Base-by-base conservation (phyloP, 139 green algal species). In the Trebouxia sp. region DNA sequence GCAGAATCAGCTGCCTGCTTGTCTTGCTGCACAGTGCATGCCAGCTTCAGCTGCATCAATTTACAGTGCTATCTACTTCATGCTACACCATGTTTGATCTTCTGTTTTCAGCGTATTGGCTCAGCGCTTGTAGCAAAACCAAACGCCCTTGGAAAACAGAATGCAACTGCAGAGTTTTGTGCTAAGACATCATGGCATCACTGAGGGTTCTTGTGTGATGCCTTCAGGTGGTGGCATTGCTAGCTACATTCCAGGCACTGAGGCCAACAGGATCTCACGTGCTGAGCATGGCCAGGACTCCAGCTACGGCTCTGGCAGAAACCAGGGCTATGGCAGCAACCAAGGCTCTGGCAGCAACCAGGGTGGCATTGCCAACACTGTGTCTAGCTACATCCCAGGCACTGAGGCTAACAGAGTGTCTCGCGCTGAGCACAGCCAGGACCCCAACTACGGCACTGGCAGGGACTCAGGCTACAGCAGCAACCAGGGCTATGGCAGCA, bases 401-500 rank as follows among this genome's bases (percentile, higher is more conserved):
- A 77, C 67, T 41, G 37, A 77, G 39, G 67, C 67, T 39, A 77
- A 77, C 67, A 77, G 67, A 32, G 35, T 55, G 67, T 53, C 41
- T 11, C 67, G 42, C n/a, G 41, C 24, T 56, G 67, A 53, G 26
- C 67, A 77, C 35, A 39, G 39, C 9, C 67, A 77, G 41, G 41
- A 53, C 67, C 11, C 67, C 41, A 77, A 56, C 67, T 55, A 38
- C 38, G 24, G 51, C 66, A 76, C 38, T 50, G 39, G 39, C 39
- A 55, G 15, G 17, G 48, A 17, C 48, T 58, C 48, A n/a, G 48
- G 48, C 48, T 58, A 58, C 48, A 58, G 17, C 48, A 58, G 17
- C 48, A 58, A 14, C 15, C n/a, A n/a, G n/a, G n/a, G n/a, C n/a
- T n/a, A n/a, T n/a, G n/a, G n/a, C n/a, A n/a, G n/a, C n/a, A n/a